Evolutionary conservation across 169 alveolate genomes (phyloP).

Genomic region (Cyclospora cayetanensis): DNA sequence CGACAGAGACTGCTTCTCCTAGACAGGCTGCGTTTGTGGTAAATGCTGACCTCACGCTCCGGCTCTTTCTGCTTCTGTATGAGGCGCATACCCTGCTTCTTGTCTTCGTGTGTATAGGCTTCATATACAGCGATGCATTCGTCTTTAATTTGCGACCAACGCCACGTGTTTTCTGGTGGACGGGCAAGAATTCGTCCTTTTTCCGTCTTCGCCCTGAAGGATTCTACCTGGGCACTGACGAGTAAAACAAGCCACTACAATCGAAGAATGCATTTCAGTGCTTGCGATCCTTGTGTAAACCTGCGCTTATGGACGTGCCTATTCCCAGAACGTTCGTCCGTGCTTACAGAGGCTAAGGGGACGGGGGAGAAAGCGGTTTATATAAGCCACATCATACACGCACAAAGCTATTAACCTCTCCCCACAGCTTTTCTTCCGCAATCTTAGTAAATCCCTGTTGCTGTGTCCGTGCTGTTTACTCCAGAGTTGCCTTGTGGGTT

Average conservation of each 20-base stretch:
- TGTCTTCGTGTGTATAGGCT: background rate
- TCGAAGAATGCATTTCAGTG: no score
- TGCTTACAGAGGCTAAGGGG: no score
- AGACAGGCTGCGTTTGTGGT: background rate
- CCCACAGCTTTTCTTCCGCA: no score
- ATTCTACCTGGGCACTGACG: slow-evolving; percentile 40
- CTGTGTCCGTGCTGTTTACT: background rate
- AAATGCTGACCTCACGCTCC: background rate
- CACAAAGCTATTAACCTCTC: no score
- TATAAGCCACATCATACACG: no score
- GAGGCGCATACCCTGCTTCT: background rate
- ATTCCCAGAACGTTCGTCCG: no score
- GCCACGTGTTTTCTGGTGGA: slow-evolving; percentile 65
- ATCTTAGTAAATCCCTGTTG: no score
- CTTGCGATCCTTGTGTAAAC: no score
- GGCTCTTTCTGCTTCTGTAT: background rate
- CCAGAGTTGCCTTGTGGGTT: slow-evolving; percentile 48
- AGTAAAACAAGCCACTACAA: background rate
- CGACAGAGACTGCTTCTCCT: no score
- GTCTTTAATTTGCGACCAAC: slow-evolving; percentile 38
- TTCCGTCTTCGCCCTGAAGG: slow-evolving; percentile 18
- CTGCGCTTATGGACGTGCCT: no score
- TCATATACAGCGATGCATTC: slow-evolving; percentile 45
- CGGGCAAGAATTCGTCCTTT: slow-evolving; percentile 39
- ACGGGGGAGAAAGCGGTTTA: no score